phyloP scores from a whole-genome alignment of 441 rosid genomes.

The Populus tomentosa region DNA sequence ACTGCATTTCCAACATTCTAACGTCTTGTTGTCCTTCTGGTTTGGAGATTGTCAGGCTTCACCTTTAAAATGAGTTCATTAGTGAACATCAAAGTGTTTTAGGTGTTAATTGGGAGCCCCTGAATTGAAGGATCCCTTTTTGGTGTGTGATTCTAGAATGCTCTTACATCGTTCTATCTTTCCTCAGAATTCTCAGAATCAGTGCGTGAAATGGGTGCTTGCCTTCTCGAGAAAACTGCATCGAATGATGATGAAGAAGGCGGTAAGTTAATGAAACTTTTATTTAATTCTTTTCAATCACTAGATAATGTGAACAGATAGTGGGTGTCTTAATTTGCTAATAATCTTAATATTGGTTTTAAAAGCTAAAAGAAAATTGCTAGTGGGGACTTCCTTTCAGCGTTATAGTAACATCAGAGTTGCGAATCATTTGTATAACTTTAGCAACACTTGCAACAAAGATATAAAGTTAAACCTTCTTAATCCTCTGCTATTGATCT shows the following conservation, averaged over 20 bases:
- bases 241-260: slow-evolving; percentile 67
- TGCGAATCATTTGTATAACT: not conserved
- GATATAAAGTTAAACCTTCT: not conserved
- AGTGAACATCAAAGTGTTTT: not conserved
- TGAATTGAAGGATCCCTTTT: not conserved
- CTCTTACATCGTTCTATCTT: slow-evolving; percentile 11
- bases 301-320: not conserved
- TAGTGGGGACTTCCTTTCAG: not conserved
- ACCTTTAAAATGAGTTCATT: not conserved
- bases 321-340: not conserved
- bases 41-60: not conserved
- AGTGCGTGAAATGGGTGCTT: slow-evolving; percentile 85
- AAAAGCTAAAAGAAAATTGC: not conserved
- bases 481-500: not conserved
- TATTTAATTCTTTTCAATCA: not conserved
- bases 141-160: not conserved
- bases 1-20: too few species aligned
- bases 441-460: not conserved
- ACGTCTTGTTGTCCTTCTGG: not conserved
- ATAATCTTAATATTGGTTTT: not conserved
- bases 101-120: not conserved
- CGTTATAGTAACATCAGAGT: not conserved
- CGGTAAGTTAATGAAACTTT: slow-evolving; percentile 40
- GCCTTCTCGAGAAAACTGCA: slow-evolving; percentile 72
- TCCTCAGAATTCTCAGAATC: slow-evolving; percentile 91